Evolutionary conservation across 495 filamentous ascomycete species (phyloP), one percentile per base, ranked within the genome.

Genomic region (Tetracladium marchalianum): DNA sequence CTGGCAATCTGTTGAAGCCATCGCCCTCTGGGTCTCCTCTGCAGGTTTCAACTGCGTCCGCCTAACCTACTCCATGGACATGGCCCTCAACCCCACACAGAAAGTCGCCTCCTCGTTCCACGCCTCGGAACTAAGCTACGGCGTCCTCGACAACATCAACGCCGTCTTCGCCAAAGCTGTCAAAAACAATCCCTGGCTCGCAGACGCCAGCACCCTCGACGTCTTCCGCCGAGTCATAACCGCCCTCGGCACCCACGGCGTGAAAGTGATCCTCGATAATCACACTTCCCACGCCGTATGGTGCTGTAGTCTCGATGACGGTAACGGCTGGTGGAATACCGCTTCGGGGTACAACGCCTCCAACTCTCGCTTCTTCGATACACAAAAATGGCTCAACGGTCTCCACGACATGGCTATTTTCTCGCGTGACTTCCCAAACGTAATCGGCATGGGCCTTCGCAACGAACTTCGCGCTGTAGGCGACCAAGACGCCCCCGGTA

Each of bases 31-130:
- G 60, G 66, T 75, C 57, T 39, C 58, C 31, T 32, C 45, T 16
- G 61, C 67, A 13, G 63, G 63, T 38, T 75, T 73, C 65, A 73
- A 73, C 65, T 75, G 72, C 60, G 69, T 75, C 39, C 70, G 72
- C 15, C 63, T 75, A 13, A 73, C 70, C 19, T 75, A 69, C 62
- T 63, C 60, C 38, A 72, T 66, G 60, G 72, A 75, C 54, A 68
- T 68, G 51, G 69, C 72, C 0, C 62, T 76, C 11, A 52, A 62
- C 55, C 66, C 65, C 1, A n/a, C 41, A 18, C 43, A 56, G 9
- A 36, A 41, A 5, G 63, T 76, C 16, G 46, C 54, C 5, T 61
- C 62, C 50, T 60, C 68, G 10, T 76, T 76, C 55, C 18, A 35
- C 12, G 44, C 52, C 1, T 66, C 65, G 12, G 70, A 67, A 13